Evolutionary conservation across 441 rosid species (phyloP).

Genomic region (Brassica balearica): DNA sequence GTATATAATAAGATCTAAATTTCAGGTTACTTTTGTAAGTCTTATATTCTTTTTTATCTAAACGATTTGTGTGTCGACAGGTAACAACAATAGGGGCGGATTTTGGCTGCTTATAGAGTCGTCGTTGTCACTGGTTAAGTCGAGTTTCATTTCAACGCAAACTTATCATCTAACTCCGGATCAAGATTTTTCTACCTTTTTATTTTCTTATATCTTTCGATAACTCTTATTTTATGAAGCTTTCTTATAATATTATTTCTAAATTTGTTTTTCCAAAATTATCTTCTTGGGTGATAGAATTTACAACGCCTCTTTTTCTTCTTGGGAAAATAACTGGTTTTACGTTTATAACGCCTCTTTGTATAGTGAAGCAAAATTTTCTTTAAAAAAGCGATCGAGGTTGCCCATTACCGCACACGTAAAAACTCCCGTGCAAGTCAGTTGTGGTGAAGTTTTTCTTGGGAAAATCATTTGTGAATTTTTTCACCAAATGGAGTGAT

Average conservation of each 20-base stretch:
- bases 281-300: background rate
- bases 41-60: conserved; percentile 23
- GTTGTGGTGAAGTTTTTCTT: no score
- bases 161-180: conserved; percentile 40
- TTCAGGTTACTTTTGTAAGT: conserved; percentile 27
- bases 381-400: no score
- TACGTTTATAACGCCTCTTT: no score
- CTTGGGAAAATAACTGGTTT: background rate
- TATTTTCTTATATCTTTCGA: conserved; percentile 16
- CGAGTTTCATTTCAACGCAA: conserved; percentile 35
- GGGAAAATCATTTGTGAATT: background rate
- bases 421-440: no score
- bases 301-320: background rate
- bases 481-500: background rate
- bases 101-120: conserved; percentile 44
- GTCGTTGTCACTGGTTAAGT: conserved; percentile 44
- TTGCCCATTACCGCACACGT: no score
- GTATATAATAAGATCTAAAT: conserved; percentile 26
- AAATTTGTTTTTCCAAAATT: background rate
- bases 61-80: conserved; percentile 44
- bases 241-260: background rate
- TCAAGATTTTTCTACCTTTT: conserved; percentile 36
- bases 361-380: no score
- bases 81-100: conserved; percentile 39
- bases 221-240: background rate